Evolutionary conservation across 768 basidiomycete species (phyloP).

Genomic region (Mycena haematopus): DNA sequence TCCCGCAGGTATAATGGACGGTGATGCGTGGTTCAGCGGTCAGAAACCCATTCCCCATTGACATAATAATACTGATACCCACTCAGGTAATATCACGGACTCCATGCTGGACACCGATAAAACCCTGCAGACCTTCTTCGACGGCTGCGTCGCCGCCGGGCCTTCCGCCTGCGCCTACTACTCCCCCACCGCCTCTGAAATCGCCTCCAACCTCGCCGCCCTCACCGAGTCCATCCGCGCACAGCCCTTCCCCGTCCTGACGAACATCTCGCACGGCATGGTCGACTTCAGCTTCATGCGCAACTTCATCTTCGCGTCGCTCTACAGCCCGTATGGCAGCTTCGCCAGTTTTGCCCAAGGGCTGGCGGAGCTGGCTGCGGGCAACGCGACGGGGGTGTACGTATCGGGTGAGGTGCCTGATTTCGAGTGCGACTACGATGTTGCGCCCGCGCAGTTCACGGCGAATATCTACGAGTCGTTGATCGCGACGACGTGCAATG

Average conservation of each 20-base stretch:
- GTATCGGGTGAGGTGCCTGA: constrained; percentile 6
- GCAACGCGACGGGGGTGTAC: constrained; percentile 33
- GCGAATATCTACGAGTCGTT: constrained; percentile 9
- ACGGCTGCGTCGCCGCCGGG: constrained; percentile 34
- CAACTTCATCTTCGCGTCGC: constrained; percentile 28
- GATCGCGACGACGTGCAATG: constrained; percentile 28
- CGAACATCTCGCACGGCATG: constrained; percentile 30
- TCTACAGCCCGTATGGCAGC: constrained; percentile 35
- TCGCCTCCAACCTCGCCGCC: constrained; percentile 28
- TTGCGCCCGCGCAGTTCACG: not conserved
- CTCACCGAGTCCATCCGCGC: constrained; percentile 26
- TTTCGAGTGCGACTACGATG: constrained; percentile 11
- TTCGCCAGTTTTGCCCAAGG: constrained; percentile 30
- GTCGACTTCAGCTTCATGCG: constrained; percentile 33
- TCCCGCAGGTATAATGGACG: constrained; percentile 20
- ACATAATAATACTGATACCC: not conserved
- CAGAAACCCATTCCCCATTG: constrained; percentile 20
- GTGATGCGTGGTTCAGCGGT: constrained; percentile 31
- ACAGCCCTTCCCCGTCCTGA: constrained; percentile 32
- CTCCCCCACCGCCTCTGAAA: constrained; percentile 28
- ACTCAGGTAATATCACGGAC: constrained; percentile 26
- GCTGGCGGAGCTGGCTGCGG: constrained; percentile 35
- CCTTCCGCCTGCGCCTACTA: constrained; percentile 33
- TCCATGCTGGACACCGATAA: constrained; percentile 34
- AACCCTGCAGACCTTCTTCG: constrained; percentile 33